These are phyloP conservation scores for Pittosporum tobira DNA, from an alignment of 129 eudicot genomes.

Conservation along the genomic window DNA sequence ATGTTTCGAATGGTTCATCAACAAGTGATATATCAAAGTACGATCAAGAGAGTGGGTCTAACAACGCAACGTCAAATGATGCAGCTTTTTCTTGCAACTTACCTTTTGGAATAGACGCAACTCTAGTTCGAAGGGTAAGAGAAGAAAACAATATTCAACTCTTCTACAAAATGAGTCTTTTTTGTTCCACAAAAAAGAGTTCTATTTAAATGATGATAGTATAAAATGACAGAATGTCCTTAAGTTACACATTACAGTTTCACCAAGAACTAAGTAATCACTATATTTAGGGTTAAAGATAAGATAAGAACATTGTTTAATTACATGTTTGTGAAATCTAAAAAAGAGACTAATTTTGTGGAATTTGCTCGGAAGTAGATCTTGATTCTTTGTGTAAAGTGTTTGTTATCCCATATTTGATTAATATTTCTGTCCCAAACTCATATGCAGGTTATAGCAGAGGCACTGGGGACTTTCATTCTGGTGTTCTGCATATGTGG, in stretches of 20 bases:
- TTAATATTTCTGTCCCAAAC: not conserved
- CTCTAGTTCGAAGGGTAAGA: conserved; percentile 25
- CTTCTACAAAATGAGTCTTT: no score
- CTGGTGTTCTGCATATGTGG: conserved; percentile 70
- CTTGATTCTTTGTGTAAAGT: not conserved
- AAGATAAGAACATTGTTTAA: no score
- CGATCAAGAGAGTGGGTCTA: conserved; percentile 22
- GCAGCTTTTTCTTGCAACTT: conserved; percentile 20
- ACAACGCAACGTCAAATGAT: conserved; percentile 15
- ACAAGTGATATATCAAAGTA: conserved; percentile 8
- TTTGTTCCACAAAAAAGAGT: no score
- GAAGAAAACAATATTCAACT: no score
- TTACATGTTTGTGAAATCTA: no score
- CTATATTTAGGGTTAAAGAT: no score
- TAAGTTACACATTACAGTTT: no score
- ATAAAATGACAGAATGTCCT: no score
- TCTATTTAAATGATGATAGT: no score
- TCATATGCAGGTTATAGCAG: conserved; percentile 58
- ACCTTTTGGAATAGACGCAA: conserved; percentile 24
- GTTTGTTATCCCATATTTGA: not conserved
- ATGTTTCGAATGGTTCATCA: conserved; percentile 11
- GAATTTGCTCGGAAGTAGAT: conserved; percentile 9
- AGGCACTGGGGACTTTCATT: conserved; percentile 72
- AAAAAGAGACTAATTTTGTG: no score
- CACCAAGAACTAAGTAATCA: no score